Percentiles rank a stretch among this genome's conserved stretches.
Evolutionary conservation across 164 flowering plant species (phyloP).

Genomic region (Liriodendron chinense): DNA sequence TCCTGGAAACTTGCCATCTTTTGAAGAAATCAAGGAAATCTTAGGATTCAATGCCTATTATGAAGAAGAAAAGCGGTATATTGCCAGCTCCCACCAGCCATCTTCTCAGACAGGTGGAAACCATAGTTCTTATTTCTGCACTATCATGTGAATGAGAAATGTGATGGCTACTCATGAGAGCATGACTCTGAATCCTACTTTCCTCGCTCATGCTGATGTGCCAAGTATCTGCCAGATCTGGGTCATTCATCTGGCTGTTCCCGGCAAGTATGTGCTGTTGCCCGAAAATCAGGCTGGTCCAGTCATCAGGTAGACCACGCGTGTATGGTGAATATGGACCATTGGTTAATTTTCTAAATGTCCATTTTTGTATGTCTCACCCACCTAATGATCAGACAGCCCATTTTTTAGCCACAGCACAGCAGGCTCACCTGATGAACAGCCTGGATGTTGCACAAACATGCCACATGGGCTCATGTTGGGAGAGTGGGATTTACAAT

Average conservation of each 20-base stretch:
- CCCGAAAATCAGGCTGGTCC: too few relatives aligned
- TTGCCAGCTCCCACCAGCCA: slow-evolving; percentile 29
- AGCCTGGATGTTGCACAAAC: too few relatives aligned
- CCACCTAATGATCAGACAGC: too few relatives aligned
- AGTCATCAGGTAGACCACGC: too few relatives aligned
- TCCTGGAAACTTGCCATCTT: slow-evolving; percentile 90
- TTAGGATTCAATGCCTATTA: slow-evolving; percentile 79
- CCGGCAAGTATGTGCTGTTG: not conserved
- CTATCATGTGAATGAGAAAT: not conserved
- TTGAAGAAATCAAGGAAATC: slow-evolving; percentile 84
- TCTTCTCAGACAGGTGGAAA: slow-evolving; percentile 40
- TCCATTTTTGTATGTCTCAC: too few relatives aligned
- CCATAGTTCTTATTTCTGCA: not conserved
- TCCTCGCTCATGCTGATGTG: not conserved
- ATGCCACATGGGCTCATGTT: too few relatives aligned
- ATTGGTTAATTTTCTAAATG: too few relatives aligned
- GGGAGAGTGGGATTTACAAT: not conserved
- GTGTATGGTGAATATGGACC: too few relatives aligned
- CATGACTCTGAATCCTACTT: not conserved
- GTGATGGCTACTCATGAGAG: not conserved
- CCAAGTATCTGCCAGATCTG: not conserved
- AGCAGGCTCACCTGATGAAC: too few relatives aligned
- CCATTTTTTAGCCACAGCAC: too few relatives aligned
- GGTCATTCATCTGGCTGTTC: not conserved
- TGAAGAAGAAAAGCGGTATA: slow-evolving; percentile 83